Evolutionary conservation across 2,329 filamentous ascomycete species (phyloP), one percentile per base, ranked within the genome.

Genomic region (Aphanocladium album): DNA sequence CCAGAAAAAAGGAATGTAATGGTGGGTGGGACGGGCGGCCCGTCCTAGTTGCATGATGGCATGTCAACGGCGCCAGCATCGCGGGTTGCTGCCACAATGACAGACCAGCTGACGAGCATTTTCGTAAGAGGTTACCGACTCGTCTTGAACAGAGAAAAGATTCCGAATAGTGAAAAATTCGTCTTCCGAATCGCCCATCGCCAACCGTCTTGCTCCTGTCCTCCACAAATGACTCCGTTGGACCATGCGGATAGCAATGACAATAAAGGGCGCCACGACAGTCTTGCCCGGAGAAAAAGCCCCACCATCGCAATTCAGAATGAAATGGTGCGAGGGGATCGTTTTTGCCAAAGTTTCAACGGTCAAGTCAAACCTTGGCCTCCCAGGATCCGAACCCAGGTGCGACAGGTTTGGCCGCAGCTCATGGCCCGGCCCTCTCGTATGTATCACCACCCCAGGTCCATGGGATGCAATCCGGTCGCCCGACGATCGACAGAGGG

Each of bases 1-100:
- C n/a, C n/a, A 53, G 19, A 53, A 30, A 43, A 56, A 47, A 51
- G 16, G 46, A 21, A 51, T 23, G 45, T 19, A 35, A 58, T 43
- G 56, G 56, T 58, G 56, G 56, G 56, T 58, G 56, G 46, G 56
- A 58, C 56, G 56, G 35, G 23, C 45, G 35, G 35, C 43, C 46
- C 45, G 33, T 21, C 33, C 52, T 58, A 58, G 43, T 58, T 21
- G 46, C 46, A 58, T 58, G 33, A 58, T 33, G 17, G 35, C 11
- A 37, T 37, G 43, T 33, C 56, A 51, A 50, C 56, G 33, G 33
- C 17, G 54, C 35, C 16, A 49, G 33, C 39, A 49, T 55, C 21
- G 33, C 14, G 43, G 30, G 16, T 21, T 43, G 52, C 39, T 49
- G 30, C 19, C 41, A 55, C 43, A 25, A 55, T 21, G 27, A 12